These are phyloP conservation scores for Fusarium bulbicola DNA, from an alignment of 2,329 filamentous ascomycete genomes.

Conservation along the genomic window DNA sequence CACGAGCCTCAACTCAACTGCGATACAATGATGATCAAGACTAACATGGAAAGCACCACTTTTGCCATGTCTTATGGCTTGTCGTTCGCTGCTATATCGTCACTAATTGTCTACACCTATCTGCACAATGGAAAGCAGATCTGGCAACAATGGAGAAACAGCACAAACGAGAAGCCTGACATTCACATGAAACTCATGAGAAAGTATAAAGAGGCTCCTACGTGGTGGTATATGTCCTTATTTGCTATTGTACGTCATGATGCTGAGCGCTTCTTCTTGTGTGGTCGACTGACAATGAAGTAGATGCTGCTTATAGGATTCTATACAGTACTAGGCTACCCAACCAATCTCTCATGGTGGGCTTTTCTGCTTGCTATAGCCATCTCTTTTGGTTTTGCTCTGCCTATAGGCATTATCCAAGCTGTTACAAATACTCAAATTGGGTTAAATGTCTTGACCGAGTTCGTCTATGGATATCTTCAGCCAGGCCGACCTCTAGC, in stretches of 20 bases:
- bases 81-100: conserved; percentile 76
- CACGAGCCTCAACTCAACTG: no score
- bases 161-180: conserved; percentile 68
- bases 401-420: conserved; percentile 76
- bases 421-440: conserved; percentile 77
- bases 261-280: no score
- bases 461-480: conserved; percentile 80
- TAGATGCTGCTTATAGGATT: conserved; percentile 65
- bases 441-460: conserved; percentile 77
- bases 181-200: conserved; percentile 72
- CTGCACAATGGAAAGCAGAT: conserved; percentile 74
- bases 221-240: conserved; percentile 70
- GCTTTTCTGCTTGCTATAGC: conserved; percentile 72
- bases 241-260: conserved; percentile 59
- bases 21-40: no score
- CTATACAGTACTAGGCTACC: conserved; percentile 65
- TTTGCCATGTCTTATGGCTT: conserved; percentile 76
- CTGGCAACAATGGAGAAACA: conserved; percentile 68
- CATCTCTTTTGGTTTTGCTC: conserved; percentile 70
- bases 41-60: conserved; percentile 63
- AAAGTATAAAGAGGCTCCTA: conserved; percentile 69
- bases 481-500: conserved; percentile 76
- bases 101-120: conserved; percentile 73
- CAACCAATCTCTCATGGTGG: conserved; percentile 78
- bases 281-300: conserved; percentile 15